Conservation (phyloP, 306 rosid species). For the Quercus rubra region DNA sequence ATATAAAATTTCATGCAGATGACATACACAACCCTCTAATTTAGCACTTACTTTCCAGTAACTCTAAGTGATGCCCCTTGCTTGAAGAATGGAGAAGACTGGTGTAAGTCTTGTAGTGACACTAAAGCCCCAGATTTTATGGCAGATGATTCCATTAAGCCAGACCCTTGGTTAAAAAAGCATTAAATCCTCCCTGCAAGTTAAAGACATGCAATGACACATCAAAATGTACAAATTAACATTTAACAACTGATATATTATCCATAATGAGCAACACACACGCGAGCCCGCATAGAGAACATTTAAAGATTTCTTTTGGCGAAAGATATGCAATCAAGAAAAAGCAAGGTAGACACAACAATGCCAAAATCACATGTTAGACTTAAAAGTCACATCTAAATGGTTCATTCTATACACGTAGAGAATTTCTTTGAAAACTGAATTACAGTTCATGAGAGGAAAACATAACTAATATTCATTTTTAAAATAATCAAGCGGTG, state of each 20-base stretch:
- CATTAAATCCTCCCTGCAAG: conserved; percentile 8
- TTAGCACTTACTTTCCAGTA: conserved; percentile 52
- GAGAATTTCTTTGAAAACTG: not conserved
- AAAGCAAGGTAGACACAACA: not conserved
- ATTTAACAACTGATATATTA: not conserved
- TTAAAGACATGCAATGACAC: not conserved
- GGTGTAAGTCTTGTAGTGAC: conserved; percentile 38
- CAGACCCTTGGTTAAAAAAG: not conserved
- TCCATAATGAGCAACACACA: not conserved
- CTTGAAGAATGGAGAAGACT: conserved; percentile 67
- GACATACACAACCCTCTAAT: not conserved
- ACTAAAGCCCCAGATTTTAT: conserved; percentile 64
- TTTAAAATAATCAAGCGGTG: not conserved
- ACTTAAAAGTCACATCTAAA: not conserved
- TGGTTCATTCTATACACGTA: not conserved
- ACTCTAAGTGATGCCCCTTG: conserved; percentile 77
- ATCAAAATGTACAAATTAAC: not conserved
- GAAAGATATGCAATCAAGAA: not conserved
- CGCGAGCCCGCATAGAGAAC: too few relatives aligned
- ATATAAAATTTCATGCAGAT: not conserved
- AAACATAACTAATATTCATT: not conserved
- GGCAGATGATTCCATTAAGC: conserved; percentile 33
- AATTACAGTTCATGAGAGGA: not conserved
- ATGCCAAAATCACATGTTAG: not conserved
- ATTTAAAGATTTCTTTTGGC: not conserved